Evolutionary conservation across 768 basidiomycete species (phyloP), one percentile per base, ranked within the genome.

Genomic region (Phylloporus sp.): DNA sequence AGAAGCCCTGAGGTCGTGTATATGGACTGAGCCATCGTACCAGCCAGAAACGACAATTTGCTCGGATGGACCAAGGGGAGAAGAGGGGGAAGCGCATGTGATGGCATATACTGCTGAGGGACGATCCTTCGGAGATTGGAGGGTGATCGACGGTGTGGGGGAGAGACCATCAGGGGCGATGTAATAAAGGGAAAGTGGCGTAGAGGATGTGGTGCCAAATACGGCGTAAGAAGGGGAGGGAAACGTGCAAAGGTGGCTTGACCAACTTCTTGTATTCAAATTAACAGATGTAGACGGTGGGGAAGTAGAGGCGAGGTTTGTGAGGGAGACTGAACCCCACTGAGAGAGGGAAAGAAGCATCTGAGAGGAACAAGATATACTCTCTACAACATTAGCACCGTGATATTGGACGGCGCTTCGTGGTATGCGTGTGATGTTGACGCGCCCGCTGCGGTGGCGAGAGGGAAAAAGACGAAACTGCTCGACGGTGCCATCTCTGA

Each of bases 41-140:
- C 90, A 91, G 2, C 88, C 91, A 1, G 87, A 85, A 32, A 89
- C 75, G 22, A 93, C 50, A 18, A 89, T 78, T 59, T 88, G 77
- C 16, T 86, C 81, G 4, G 87, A 86, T 2, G 78, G 69, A 4
- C 89, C 88, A 77, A 85, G 83, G 1, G 84, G 80, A 20, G 84
- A 83, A 24, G 80, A 74, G 0, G 75, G 73, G 1, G 87, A 84
- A 7, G 80, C 80, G 23, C 71, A 73, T 8, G 80, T 72, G 63
- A 93, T 79, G 38, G 80, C 85, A 70, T 91, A 91, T 10, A 90
- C 90, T 1, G 89, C 86, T 29, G 82, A 78, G 4, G 66, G 61
- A 42, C 52, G 39, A 29, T 62, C 54, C 47, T 68, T 63, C 26
- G 66, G 59, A 7, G 77, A 70, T 47, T 73, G 72, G 43, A 89